Evolutionary conservation across 331 rosid genomes (phyloP).

Genomic region (Acacia concinna): DNA sequence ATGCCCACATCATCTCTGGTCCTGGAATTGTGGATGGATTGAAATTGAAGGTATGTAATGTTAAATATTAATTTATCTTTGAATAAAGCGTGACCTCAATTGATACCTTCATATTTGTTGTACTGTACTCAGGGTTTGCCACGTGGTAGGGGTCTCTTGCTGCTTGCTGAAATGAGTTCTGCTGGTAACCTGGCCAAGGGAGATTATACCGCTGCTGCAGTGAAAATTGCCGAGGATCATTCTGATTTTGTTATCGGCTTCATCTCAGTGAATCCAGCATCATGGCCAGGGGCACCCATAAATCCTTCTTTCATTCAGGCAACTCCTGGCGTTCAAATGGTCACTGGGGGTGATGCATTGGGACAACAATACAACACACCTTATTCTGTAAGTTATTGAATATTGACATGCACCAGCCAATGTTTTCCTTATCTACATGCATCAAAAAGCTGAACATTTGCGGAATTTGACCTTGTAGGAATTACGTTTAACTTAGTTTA

Average conservation of each 20-base stretch:
- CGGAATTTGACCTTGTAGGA: not conserved
- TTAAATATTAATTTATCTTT: slow-evolving; percentile 18
- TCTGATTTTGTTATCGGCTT: slow-evolving; percentile 92
- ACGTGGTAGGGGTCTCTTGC: slow-evolving; percentile 69
- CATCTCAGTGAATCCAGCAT: slow-evolving; percentile 87
- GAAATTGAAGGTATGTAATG: slow-evolving; percentile 67
- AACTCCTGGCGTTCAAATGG: slow-evolving; percentile 88
- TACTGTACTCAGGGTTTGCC: slow-evolving; percentile 66
- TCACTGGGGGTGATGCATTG: slow-evolving; percentile 72
- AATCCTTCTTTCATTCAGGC: slow-evolving; percentile 85
- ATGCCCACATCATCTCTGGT: slow-evolving; percentile 91
- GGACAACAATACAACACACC: slow-evolving; percentile 97
- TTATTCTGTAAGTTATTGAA: slow-evolving; percentile 60
- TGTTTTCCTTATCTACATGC: not conserved
- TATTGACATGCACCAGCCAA: not conserved
- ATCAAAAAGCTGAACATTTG: not conserved
- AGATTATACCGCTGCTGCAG: slow-evolving; percentile 78
- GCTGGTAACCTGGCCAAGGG: slow-evolving; percentile 89
- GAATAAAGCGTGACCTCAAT: slow-evolving; percentile 1
- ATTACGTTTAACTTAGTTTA: not conserved
- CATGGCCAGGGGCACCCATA: slow-evolving; percentile 76
- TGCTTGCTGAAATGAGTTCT: slow-evolving; percentile 97
- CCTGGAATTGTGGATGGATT: slow-evolving; percentile 90
- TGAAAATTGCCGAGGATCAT: slow-evolving; percentile 83
- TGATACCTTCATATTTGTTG: slow-evolving; percentile 15